Evolutionary conservation across 129 eudicot genomes (phyloP).

Genomic region (Helianthus tuberosus): DNA sequence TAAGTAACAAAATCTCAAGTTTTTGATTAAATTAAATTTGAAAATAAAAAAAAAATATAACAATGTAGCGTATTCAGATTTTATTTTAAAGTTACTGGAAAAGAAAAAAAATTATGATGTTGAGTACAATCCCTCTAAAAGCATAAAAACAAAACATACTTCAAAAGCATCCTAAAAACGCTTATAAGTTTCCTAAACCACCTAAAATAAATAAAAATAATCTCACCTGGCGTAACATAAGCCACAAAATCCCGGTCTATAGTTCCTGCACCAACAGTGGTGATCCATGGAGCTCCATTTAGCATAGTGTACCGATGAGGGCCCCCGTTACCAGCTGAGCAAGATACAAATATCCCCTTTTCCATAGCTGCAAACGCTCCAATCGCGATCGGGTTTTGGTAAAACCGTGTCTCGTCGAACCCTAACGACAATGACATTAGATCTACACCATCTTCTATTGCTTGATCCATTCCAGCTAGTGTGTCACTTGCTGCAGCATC

Average conservation of each 20-base stretch:
- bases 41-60: too few species aligned
- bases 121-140: too few species aligned
- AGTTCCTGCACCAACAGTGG: constrained; percentile 53
- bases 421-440: constrained; percentile 54
- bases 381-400: constrained; percentile 45
- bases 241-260: constrained; percentile 42
- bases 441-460: constrained; percentile 57
- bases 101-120: too few species aligned
- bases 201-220: too few species aligned
- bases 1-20: too few species aligned
- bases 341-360: constrained; percentile 53
- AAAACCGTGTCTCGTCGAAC: constrained; percentile 35
- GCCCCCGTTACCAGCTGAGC: constrained; percentile 54
- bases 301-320: constrained; percentile 46
- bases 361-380: constrained; percentile 60
- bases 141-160: too few species aligned
- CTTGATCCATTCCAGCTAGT: constrained; percentile 59
- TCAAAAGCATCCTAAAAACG: too few species aligned
- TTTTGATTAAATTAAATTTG: too few species aligned
- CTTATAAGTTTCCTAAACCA: too few species aligned
- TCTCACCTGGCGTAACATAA: background rate
- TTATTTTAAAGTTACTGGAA: too few species aligned
- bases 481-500: constrained; percentile 57
- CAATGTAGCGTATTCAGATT: too few species aligned
- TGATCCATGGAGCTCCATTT: constrained; percentile 64